Percentiles rank a stretch among this genome's conserved stretches.
Evolutionary conservation across 1,139 yeast genomes (phyloP).

Genomic region (Lizanozyma gosingica): DNA sequence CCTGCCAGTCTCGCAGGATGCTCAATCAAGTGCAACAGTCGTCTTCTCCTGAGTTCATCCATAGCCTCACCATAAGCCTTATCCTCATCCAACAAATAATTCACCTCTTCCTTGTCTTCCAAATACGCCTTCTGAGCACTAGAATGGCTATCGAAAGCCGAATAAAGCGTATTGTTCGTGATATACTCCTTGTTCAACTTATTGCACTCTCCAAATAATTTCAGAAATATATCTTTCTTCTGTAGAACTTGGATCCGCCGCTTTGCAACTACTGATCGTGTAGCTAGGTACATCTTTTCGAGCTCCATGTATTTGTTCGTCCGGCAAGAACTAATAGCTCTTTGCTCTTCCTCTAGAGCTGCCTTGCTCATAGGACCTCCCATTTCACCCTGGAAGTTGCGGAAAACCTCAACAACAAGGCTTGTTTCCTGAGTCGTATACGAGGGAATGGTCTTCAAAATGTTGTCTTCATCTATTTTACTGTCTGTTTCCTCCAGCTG

Average conservation of each 20-base stretch:
- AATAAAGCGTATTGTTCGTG: constrained; percentile 34
- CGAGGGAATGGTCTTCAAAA: constrained; percentile 30
- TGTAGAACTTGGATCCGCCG: constrained; percentile 35
- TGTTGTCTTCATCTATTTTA: not conserved
- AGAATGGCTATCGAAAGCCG: constrained; percentile 28
- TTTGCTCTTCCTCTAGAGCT: not conserved
- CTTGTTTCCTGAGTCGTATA: constrained; percentile 30
- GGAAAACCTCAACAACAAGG: constrained; percentile 11
- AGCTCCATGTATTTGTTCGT: not conserved
- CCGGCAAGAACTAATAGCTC: not conserved
- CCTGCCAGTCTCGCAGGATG: not conserved
- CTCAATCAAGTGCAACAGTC: not conserved
- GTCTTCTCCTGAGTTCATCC: constrained; percentile 14
- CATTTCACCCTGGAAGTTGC: constrained; percentile 7
- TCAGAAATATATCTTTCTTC: constrained; percentile 30
- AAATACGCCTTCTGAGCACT: constrained; percentile 32
- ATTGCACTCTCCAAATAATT: constrained; percentile 33
- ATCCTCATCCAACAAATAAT: constrained; percentile 26
- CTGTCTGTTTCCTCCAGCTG: not conserved
- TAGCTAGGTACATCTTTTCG: not conserved
- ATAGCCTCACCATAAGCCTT: constrained; percentile 20
- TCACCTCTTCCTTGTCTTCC: constrained; percentile 36
- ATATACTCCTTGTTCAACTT: constrained; percentile 31
- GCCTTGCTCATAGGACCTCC: constrained; percentile 1
- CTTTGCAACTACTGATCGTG: constrained; percentile 24